Base-by-base conservation (phyloP, 2,329 filamentous ascomycete species). In the Gnomoniopsis sp. region DNA sequence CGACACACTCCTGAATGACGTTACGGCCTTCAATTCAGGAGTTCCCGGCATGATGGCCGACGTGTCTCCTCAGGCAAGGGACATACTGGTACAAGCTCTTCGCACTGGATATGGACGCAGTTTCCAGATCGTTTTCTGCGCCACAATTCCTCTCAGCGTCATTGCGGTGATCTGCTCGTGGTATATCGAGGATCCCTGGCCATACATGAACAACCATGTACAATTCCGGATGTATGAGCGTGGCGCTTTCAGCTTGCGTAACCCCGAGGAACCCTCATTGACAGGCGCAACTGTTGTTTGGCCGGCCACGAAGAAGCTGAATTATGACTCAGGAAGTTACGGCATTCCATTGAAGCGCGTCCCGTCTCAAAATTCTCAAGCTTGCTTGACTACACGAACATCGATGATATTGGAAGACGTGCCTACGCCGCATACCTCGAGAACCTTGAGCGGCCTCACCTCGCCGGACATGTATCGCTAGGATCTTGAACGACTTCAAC, bases 251-350 rank as follows among this genome's bases (percentile, higher is more conserved):
- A 43, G 54, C 15, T 43, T 57, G 2, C 54, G 54, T 14, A 57
- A 44, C 15, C 23, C 36, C 3, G 54, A 57, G 7, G 50, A 49
- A n/a, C 54, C 54, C 12, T 47, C 15, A 22, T 49, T n/a, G 8
- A 57, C 54, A n/a, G 54, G 54, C 1, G 54, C 54, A 3, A 57
- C 54, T 34, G 54, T 57, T 47, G 36, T 57, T n/a, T 46, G 49
- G 12, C 44, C 54, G 17, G 47, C 47, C 1, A 21, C 15, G 6
- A 57, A 51, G 54, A 51, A 57, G 54, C 7, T 17, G 15, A 22
- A 17, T 8, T 44, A 55, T 34, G 47, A 11, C 1, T 12, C 43
- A n/a, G 43, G 19, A 21, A n/a, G 6, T 11, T 19, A 46, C 8
- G 54, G 34, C 14, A 2, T 51, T 17, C 44, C 49, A 2, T 38